These are phyloP conservation scores for Parvularia atlantis DNA, from an alignment of 78 protist genomes.

Conservation along the genomic window DNA sequence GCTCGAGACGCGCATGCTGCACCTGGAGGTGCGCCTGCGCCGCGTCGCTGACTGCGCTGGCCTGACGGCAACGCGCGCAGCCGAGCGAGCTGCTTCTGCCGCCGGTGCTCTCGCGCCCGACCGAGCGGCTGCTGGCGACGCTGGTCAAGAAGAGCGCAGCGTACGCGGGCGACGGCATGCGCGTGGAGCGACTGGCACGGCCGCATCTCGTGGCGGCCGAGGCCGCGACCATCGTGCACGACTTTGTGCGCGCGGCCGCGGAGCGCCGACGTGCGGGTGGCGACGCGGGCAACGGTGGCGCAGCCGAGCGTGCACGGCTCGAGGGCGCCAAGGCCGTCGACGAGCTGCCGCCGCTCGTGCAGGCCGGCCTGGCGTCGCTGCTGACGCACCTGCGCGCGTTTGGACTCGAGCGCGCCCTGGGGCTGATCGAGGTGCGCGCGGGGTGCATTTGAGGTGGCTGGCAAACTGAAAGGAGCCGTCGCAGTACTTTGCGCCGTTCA, in stretches of 20 bases:
- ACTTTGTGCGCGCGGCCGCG: not conserved
- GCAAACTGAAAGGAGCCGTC: not conserved
- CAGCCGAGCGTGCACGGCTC: not conserved
- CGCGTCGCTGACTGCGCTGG: too few relatives aligned
- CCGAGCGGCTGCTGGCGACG: not conserved
- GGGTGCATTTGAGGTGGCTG: not conserved
- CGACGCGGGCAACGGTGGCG: too few relatives aligned
- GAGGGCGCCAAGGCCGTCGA: not conserved
- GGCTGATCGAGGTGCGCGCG: not conserved
- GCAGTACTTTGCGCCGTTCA: too few relatives aligned
- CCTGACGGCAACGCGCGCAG: too few relatives aligned
- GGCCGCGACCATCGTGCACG: not conserved
- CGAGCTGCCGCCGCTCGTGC: not conserved
- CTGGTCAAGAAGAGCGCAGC: not conserved
- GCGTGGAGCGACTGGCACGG: not conserved
- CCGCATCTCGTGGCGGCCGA: not conserved
- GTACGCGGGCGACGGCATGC: not conserved
- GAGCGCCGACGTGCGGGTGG: too few relatives aligned
- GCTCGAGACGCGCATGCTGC: conserved; percentile 41
- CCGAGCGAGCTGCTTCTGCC: conserved; percentile 10
- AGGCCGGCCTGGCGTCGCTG: not conserved
- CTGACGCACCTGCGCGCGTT: not conserved
- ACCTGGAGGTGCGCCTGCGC: conserved; percentile 1
- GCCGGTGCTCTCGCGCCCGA: not conserved
- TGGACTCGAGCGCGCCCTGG: conserved; percentile 1